A percentile compares a stretch with the other conserved stretches of the same genome.
Evolutionary conservation across 140 eudicot genomes (phyloP).

Genomic region (Senecio squalidus): DNA sequence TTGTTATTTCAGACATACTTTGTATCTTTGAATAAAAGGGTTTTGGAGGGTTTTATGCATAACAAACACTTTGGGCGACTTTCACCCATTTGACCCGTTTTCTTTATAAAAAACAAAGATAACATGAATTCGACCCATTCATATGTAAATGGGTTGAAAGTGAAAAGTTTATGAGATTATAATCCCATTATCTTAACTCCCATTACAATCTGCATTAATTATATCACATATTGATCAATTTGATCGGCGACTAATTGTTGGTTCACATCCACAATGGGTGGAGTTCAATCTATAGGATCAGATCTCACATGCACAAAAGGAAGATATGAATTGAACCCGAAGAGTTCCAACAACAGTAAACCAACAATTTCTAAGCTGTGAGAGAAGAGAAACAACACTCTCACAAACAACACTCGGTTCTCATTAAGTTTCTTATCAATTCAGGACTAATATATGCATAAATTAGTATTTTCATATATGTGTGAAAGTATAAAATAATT

Average conservation of each 20-base stretch:
- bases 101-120: too few species aligned
- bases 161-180: neutral
- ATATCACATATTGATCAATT: constrained; percentile 10
- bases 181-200: neutral
- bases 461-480: too few species aligned
- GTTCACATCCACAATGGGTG: constrained; percentile 78
- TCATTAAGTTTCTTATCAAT: constrained; percentile 15
- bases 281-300: constrained; percentile 84
- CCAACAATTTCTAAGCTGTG: constrained; percentile 36
- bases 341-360: constrained; percentile 52
- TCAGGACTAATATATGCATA: too few species aligned
- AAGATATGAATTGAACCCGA: constrained; percentile 35
- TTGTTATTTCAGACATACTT: too few species aligned
- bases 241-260: constrained; percentile 44
- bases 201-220: neutral
- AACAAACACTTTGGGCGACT: too few species aligned
- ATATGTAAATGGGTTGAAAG: too few species aligned
- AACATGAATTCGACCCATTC: too few species aligned
- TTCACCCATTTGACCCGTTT: too few species aligned
- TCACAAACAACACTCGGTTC: constrained; percentile 77
- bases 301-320: constrained; percentile 81
- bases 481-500: too few species aligned
- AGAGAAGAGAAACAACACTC: constrained; percentile 57
- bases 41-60: too few species aligned
- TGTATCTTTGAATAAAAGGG: too few species aligned